phyloP scores from a whole-genome alignment of 2,329 filamentous ascomycete genomes.

The Mycosphaerella sp. region DNA sequence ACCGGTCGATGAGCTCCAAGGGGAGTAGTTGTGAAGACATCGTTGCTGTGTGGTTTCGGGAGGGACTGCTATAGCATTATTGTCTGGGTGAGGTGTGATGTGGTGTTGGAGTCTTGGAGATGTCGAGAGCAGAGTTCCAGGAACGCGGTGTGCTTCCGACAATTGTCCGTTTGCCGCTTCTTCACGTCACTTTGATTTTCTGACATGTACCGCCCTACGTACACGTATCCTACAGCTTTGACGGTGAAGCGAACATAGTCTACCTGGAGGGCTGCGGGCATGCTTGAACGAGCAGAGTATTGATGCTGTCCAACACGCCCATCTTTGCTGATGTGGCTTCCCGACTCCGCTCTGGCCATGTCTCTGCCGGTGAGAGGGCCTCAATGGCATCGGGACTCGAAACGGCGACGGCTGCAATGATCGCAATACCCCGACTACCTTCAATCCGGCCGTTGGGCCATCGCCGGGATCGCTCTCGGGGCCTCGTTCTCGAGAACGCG shows the following conservation, averaged over 20 bases:
- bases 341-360: conserved; percentile 13
- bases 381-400: not conserved
- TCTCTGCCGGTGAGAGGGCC: conserved; percentile 9
- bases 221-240: not conserved
- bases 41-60: not conserved
- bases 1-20: conserved; percentile 92
- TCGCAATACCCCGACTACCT: conserved; percentile 16
- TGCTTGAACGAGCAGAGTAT: conserved; percentile 8
- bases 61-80: conserved; percentile 1
- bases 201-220: too few relatives aligned
- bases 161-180: not conserved
- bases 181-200: not conserved
- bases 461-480: conserved; percentile 29
- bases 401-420: not conserved
- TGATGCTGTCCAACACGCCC: conserved; percentile 15
- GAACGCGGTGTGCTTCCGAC: not conserved
- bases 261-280: not conserved
- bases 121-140: not conserved
- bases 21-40: conserved; percentile 36
- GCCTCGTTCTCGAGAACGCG: conserved; percentile 22
- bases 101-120: not conserved
- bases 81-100: too few relatives aligned
- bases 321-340: conserved; percentile 15
- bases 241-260: not conserved
- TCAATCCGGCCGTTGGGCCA: conserved; percentile 27